Evolutionary conservation across 371 early-diverging fungal species (phyloP), one percentile per base, ranked within the genome.

Genomic region (Mucor sp.): DNA sequence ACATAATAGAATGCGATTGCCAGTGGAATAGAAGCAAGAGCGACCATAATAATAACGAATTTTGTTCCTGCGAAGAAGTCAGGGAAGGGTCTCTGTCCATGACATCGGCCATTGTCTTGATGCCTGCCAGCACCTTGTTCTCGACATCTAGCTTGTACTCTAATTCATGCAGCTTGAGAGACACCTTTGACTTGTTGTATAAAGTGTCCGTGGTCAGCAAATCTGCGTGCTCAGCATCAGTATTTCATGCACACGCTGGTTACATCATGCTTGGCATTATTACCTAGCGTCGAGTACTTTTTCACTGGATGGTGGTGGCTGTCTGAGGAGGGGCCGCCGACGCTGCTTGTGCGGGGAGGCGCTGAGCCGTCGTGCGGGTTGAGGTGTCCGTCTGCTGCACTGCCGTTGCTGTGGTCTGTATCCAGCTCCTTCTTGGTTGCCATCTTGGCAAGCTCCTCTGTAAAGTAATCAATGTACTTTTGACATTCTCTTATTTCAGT

Each of bases 81-180:
- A 53, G 14, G 9, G 77, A 78, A 28, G 75, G 69, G 17, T 75
- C 72, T 35, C 71, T 63, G 30, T 86, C 87, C 62, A 85, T 71
- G 6, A 83, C 86, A 58, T 77, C 79, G 19, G 85, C 85, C 78
- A 88, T 76, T 15, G 85, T 86, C 61, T 84, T 83, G 23, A 88
- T 85, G 43, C 95, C 97, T 47, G 91, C 89, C 68, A 91, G 83
- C 19, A 97, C 89, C 75, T 94, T 94, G 70, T 87, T 90, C 83
- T 98, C 98, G 5, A 97, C 91, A 68, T 95, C 93, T 30, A 97
- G 87, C 76, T 96, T 96, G 74, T 88, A 91, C 50, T 91, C 89
- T 50, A 96, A 78, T 71, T 95, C 95, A 57, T 90, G 89, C 47
- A 96, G 78, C 76, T 94, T 95, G 66, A 92, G 82, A 28, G 94